phyloP scores from a whole-genome alignment of 768 basidiomycete genomes.

The Lentinula boryana region DNA sequence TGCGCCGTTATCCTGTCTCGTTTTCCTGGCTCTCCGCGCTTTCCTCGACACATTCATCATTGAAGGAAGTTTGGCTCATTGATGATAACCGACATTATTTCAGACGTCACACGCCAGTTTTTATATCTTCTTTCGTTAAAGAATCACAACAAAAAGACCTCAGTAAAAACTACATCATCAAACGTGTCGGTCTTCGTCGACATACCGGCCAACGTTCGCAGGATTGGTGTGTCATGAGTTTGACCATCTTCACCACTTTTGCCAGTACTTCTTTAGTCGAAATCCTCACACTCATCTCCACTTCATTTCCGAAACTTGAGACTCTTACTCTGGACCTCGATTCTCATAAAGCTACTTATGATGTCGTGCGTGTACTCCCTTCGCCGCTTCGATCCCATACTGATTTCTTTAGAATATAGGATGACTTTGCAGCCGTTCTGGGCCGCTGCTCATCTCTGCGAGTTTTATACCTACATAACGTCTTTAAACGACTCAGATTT shows the following conservation, averaged over 20 bases:
- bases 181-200: background rate
- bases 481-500: too few relatives aligned
- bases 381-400: too few relatives aligned
- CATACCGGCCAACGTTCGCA: background rate
- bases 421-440: too few relatives aligned
- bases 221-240: background rate
- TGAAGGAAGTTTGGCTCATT: background rate
- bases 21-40: too few relatives aligned
- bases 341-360: too few relatives aligned
- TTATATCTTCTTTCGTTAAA: background rate
- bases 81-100: background rate
- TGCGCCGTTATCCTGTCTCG: too few relatives aligned
- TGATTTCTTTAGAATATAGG: too few relatives aligned
- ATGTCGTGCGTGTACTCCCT: too few relatives aligned
- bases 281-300: background rate
- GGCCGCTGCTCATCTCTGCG: too few relatives aligned
- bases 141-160: background rate
- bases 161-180: background rate
- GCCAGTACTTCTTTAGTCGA: background rate
- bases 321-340: background rate
- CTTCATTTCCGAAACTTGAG: background rate
- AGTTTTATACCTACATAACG: too few relatives aligned
- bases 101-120: background rate
- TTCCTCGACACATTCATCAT: too few relatives aligned
- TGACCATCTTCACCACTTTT: background rate